Evolutionary conservation across 495 filamentous ascomycete species (phyloP), one percentile per base, ranked within the genome.

Genomic region (Aspergillus carlsbadensis): DNA sequence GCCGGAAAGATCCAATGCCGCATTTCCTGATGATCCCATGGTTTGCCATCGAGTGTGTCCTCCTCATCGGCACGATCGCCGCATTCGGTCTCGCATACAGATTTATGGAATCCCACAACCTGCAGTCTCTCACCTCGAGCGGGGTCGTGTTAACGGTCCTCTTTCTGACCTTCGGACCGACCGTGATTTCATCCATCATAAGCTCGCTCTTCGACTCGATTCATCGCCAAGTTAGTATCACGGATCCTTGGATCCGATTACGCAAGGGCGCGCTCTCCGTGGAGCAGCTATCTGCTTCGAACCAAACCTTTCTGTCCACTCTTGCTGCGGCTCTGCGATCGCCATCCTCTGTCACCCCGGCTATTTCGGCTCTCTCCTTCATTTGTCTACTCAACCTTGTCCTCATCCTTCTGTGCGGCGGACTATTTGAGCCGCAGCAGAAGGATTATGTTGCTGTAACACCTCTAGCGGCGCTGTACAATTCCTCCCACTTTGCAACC

Each of bases 241-340:
- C 64, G 18, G 65, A 70, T 31, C 62, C 67, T 0, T 70, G 67
- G 67, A 36, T 64, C 1, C 57, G 22, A 8, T 36, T 70, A 18
- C 43, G 56, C 34, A 44, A 59, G 5, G 65, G 62, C 0, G 52
- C 52, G 52, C 54, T 57, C 5, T 7, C 41, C 0, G 37, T 59
- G 0, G 33, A 21, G 35, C 26, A 50, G 15, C 61, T 61, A n/a
- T 10, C 64, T 14, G 47, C 45, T 5, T 48, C 52, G n/a, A 63
- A 61, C 18, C 52, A 59, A 10, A 61, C 58, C 0, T 58, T 63
- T 0, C 21, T 67, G 6, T 37, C 51, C 1, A 26, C 58, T 1
- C 52, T 52, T 41, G 35, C 20, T 35, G 52, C 47, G 5, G 49
- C 37, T 15, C 48, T 48, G 15, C 35, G 43, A 6, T 55, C 39